phyloP scores from a whole-genome alignment of 164 flowering plant species.

The Macadamia integrifolia region DNA sequence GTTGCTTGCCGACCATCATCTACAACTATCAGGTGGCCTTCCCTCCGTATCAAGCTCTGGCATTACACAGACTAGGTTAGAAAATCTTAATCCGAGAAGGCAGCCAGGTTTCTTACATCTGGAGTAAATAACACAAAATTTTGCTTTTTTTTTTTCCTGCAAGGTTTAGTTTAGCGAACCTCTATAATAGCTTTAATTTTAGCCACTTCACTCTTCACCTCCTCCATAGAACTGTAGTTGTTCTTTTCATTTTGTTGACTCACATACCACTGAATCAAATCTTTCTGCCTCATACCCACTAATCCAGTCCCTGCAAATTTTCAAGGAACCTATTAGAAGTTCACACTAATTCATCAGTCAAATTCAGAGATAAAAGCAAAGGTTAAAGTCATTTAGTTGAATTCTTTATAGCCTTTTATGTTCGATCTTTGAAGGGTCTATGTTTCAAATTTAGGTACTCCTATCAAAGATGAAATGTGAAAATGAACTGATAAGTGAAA shows the following conservation, averaged over 20 bases:
- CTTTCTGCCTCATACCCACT: constrained; percentile 92
- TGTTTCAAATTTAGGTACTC: too few species aligned
- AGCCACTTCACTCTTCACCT: constrained; percentile 53
- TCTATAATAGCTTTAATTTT: constrained; percentile 77
- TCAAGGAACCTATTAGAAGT: background rate
- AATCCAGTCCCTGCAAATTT: constrained; percentile 56
- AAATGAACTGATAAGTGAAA: too few species aligned
- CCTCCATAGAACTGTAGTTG: constrained; percentile 57
- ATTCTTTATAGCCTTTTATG: too few species aligned
- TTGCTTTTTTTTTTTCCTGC: background rate
- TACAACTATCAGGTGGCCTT: constrained; percentile 85
- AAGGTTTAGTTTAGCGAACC: constrained; percentile 35
- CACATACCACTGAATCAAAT: constrained; percentile 83
- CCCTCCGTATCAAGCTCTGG: constrained; percentile 80
- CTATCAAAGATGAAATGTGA: too few species aligned
- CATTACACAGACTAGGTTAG: constrained; percentile 2
- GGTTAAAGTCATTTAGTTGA: too few species aligned
- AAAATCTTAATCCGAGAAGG: background rate
- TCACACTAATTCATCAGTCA: background rate
- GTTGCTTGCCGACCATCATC: constrained; percentile 54
- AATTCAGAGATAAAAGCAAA: too few species aligned
- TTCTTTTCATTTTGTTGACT: constrained; percentile 67
- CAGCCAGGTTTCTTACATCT: background rate
- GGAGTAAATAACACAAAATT: background rate
- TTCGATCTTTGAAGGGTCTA: too few species aligned